Conservation (phyloP, 83 land plant species). For the Thuja plicata region DNA sequence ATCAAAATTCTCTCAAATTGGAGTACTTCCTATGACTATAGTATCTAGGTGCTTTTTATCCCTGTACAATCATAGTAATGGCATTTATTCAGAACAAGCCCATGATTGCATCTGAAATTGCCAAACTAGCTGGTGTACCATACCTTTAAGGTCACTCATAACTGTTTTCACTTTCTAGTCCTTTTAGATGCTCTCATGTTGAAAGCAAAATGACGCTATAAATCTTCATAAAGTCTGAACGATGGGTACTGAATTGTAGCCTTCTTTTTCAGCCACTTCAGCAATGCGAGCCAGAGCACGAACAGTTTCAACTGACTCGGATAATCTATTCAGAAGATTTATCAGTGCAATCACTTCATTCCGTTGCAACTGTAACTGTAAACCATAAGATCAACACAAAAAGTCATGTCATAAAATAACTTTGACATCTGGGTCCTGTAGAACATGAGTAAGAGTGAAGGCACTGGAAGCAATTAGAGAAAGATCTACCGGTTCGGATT, state of each 20-base stretch:
- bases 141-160: not conserved
- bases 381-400: not conserved
- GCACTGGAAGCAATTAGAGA: not conserved
- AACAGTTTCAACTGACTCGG: constrained; percentile 77
- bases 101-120: not conserved
- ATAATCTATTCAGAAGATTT: constrained; percentile 80
- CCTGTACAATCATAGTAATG: not conserved
- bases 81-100: not conserved
- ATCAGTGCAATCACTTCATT: constrained; percentile 94
- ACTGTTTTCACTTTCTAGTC: not conserved
- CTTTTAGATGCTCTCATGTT: not conserved
- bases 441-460: not conserved
- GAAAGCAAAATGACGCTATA: not conserved
- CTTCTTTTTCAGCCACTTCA: constrained; percentile 25
- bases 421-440: too few species aligned
- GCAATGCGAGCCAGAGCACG: constrained; percentile 56
- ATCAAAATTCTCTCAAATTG: not conserved
- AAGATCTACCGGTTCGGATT: constrained; percentile 50
- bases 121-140: not conserved
- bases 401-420: not conserved
- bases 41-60: not conserved
- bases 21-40: not conserved
- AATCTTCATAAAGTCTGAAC: constrained; percentile 1
- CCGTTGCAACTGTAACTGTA: constrained; percentile 76
- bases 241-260: not conserved